Base-by-base conservation (phyloP, 352 stramenopile species). In the Pilasporangium apinafurcum region DNA sequence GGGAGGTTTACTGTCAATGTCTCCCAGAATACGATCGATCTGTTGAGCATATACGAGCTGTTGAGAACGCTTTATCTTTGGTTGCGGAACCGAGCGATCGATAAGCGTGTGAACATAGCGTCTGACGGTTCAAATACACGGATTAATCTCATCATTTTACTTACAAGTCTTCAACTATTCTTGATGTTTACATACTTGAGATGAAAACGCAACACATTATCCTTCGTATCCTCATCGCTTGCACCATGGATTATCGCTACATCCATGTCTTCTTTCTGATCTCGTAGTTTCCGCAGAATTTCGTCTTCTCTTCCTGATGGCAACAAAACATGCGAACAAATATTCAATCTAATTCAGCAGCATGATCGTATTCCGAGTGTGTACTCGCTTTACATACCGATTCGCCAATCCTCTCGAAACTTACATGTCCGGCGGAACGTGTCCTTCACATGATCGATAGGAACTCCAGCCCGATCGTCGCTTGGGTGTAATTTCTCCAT, bases 351-450 rank as follows among this genome's bases (percentile, higher is more conserved):
- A 46, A 12, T 4, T 16, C 25, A 39, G 7, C 33, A 44, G 14
- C 2, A 8, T 22, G 40, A 14, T 21, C 5, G 28, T 45, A 28
- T 8, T 26, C 2, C 20, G 20, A 40, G 8, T 7, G 9, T 5
- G 2, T 8, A 24, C 8, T 28, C 20, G 10, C 14, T 9, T 1
- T 29, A 37, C 53, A 25, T 44, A 69, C 62, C 56, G 30, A 56
- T 50, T 3, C 64, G 61, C 65, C 65, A 76, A 37, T 76, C 57
- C 48, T 76, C 65, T 29, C 65, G 53, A 31, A 64, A 72, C 1
- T 39, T 24, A 1, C 42, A 51, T 5, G 49, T 39, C 25, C 44
- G 24, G 16, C 37, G 14, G 43, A 61, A 34, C 37, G 28, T 35
- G 16, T 37, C 14, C 18, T 32, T 5, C 34, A 30, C 16, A 14